Percentiles rank a stretch among this genome's conserved stretches.
phyloP scores from a whole-genome alignment of 2,329 filamentous ascomycete species.

The Monosporascus sp. region DNA sequence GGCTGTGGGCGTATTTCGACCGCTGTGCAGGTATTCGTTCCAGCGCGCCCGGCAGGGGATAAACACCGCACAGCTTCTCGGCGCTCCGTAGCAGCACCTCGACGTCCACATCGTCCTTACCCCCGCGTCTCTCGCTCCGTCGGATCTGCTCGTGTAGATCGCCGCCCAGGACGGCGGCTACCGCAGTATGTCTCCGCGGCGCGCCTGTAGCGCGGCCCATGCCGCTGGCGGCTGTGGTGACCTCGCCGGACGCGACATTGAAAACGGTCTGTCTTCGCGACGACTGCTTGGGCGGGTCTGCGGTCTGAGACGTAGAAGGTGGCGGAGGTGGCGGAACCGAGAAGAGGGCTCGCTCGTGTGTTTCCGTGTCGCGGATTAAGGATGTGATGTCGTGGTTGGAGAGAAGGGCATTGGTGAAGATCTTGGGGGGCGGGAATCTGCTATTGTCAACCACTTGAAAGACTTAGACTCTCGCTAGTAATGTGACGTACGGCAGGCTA shows the following conservation, averaged over 20 bases:
- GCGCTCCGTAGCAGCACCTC: slow-evolving; percentile 79
- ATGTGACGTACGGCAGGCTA: slow-evolving; percentile 58
- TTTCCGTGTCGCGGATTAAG: slow-evolving; percentile 89
- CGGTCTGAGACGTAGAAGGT: slow-evolving; percentile 37
- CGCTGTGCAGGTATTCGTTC: slow-evolving; percentile 72
- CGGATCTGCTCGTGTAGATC: slow-evolving; percentile 80
- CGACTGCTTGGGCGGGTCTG: slow-evolving; percentile 38
- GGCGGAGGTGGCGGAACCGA: slow-evolving; percentile 71
- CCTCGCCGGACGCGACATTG: slow-evolving; percentile 58
- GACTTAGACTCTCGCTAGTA: slow-evolving; percentile 1
- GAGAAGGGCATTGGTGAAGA: slow-evolving; percentile 91
- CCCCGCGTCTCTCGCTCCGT: slow-evolving; percentile 44
- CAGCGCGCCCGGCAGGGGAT: slow-evolving; percentile 71
- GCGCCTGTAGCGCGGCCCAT: slow-evolving; percentile 39
- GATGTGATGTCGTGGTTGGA: slow-evolving; percentile 87
- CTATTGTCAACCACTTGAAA: background rate
- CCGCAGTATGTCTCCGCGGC: slow-evolving; percentile 71
- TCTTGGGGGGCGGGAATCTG: slow-evolving; percentile 85
- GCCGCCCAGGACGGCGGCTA: slow-evolving; percentile 81
- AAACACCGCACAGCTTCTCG: slow-evolving; percentile 85
- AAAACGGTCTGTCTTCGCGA: slow-evolving; percentile 58
- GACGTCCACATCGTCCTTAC: slow-evolving; percentile 73
- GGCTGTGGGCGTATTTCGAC: slow-evolving; percentile 64
- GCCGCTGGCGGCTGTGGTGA: slow-evolving; percentile 49
- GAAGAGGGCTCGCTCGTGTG: slow-evolving; percentile 91